Percentiles rank a stretch among this genome's conserved stretches.
phyloP scores from a whole-genome alignment of 768 basidiomycete genomes.

The Lepiota venenata region DNA sequence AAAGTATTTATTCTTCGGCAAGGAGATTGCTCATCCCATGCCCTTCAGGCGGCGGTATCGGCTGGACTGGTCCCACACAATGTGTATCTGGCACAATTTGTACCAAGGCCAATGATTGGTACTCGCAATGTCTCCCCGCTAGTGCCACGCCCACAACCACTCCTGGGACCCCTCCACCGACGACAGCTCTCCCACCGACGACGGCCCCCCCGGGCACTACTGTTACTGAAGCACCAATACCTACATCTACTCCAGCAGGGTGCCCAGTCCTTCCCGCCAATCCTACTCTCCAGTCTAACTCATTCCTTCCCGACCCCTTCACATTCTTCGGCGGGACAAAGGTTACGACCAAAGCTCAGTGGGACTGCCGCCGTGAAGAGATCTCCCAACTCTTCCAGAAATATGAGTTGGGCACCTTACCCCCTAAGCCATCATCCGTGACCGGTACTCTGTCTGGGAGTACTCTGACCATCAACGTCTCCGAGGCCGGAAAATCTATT shows the following conservation, averaged over 20 bases:
- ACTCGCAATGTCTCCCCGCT: constrained; percentile 33
- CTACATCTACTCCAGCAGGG: constrained; percentile 14
- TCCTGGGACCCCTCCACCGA: constrained; percentile 8
- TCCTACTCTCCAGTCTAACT: constrained; percentile 30
- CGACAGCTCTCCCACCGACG: constrained; percentile 16
- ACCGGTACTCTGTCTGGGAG: constrained; percentile 40
- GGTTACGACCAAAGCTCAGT: constrained; percentile 42
- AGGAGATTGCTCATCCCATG: background rate
- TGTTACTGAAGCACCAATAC: constrained; percentile 7
- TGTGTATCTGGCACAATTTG: constrained; percentile 33
- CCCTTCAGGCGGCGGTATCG: constrained; percentile 30
- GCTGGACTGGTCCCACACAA: constrained; percentile 32
- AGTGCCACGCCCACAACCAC: constrained; percentile 14
- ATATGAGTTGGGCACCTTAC: constrained; percentile 51
- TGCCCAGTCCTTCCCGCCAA: constrained; percentile 29
- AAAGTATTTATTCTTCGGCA: background rate
- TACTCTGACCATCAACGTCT: constrained; percentile 47
- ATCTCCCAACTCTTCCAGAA: constrained; percentile 46
- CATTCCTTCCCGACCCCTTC: constrained; percentile 54
- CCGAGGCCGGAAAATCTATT: constrained; percentile 43
- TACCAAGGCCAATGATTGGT: constrained; percentile 26
- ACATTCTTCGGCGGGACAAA: constrained; percentile 41
- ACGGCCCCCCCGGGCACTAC: constrained; percentile 18
- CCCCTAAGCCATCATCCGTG: constrained; percentile 42
- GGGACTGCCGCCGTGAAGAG: constrained; percentile 48